Evolutionary conservation across 2,329 filamentous ascomycete species (phyloP).

Genomic region (Aspergillus novoparasiticus): DNA sequence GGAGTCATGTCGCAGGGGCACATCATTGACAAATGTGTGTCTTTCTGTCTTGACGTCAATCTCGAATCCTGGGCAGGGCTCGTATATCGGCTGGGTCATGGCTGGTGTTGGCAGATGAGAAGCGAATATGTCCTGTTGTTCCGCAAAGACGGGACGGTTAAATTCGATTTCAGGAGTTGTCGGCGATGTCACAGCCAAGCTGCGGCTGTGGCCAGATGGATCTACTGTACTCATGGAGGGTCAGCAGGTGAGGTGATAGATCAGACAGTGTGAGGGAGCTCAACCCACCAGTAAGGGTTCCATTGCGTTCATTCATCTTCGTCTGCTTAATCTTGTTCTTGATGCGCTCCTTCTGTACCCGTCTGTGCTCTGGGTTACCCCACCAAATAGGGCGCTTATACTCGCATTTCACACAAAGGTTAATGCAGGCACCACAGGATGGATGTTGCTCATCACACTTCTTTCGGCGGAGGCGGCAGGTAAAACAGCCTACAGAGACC

Average conservation of each 20-base stretch:
- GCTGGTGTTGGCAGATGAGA: constrained; percentile 51
- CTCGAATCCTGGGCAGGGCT: constrained; percentile 75
- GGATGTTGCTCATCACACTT: constrained; percentile 70
- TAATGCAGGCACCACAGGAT: constrained; percentile 65
- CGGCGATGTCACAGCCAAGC: constrained; percentile 56
- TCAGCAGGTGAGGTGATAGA: constrained; percentile 9
- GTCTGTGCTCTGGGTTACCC: constrained; percentile 86
- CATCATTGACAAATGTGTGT: constrained; percentile 89
- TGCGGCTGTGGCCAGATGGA: constrained; percentile 18
- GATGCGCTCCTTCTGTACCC: constrained; percentile 88
- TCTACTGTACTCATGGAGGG: constrained; percentile 13
- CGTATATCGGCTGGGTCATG: constrained; percentile 62
- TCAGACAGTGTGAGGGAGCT: not conserved
- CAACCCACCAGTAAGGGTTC: constrained; percentile 48
- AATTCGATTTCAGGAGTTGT: constrained; percentile 67
- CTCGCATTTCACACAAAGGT: constrained; percentile 84
- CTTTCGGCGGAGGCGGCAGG: constrained; percentile 67
- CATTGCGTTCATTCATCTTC: constrained; percentile 86
- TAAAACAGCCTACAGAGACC: constrained; percentile 61
- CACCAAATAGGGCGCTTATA: constrained; percentile 98
- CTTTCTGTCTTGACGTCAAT: constrained; percentile 95
- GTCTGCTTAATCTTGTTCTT: constrained; percentile 98
- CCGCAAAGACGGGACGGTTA: constrained; percentile 64
- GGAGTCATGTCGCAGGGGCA: constrained; percentile 82
- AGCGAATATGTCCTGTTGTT: constrained; percentile 45